Evolutionary conservation across 1,284 basidiomycete species (phyloP).

Genomic region (Cystobasidiaceae sp.): DNA sequence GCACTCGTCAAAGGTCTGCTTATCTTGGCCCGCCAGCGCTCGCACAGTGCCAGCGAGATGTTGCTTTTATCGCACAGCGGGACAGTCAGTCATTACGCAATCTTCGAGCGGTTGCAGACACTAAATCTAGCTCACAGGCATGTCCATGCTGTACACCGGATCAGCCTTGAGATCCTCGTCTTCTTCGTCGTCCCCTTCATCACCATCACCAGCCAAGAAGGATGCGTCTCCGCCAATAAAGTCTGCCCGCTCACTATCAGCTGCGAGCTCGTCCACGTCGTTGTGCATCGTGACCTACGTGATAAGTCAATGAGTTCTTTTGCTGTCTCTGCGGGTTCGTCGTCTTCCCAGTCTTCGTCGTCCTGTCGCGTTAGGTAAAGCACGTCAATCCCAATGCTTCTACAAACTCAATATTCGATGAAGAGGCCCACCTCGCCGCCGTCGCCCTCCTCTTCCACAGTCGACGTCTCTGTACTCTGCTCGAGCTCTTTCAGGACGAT

Average conservation of each 20-base stretch:
- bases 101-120: background rate
- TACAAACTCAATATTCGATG: background rate
- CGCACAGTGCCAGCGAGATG: background rate
- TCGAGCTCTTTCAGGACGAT: conserved; percentile 77
- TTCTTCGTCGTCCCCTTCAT: conserved; percentile 59
- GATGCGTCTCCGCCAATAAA: conserved; percentile 57
- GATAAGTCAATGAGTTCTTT: conserved; percentile 44
- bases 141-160: conserved; percentile 79
- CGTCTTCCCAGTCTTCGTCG: conserved; percentile 25
- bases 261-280: conserved; percentile 46
- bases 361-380: background rate
- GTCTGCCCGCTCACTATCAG: conserved; percentile 45
- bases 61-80: background rate
- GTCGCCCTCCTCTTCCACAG: conserved; percentile 1
- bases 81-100: background rate
- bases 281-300: conserved; percentile 40
- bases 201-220: conserved; percentile 59
- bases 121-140: conserved; percentile 58
- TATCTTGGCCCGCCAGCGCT: too few species aligned
- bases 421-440: background rate
- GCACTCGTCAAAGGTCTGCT: too few species aligned
- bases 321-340: conserved; percentile 13
- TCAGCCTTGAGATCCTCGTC: conserved; percentile 77
- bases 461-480: conserved; percentile 19
- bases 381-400: background rate